Evolutionary conservation across 306 rosid genomes (phyloP).

Genomic region (Vigna hirtella): DNA sequence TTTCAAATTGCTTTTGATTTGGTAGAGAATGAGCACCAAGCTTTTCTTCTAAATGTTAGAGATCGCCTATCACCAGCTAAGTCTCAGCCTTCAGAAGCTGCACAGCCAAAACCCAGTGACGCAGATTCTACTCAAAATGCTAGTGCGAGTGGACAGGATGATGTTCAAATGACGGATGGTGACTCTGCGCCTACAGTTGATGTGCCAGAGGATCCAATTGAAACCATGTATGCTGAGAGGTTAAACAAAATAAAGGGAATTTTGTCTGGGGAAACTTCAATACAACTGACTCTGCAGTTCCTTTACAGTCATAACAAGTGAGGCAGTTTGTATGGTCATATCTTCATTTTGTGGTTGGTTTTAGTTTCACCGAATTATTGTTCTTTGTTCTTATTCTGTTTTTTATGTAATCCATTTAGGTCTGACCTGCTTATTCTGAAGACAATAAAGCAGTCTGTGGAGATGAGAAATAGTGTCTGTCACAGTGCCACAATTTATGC

Average conservation of each 20-base stretch:
- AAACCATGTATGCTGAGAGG: slow-evolving; percentile 80
- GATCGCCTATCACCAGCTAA: slow-evolving; percentile 78
- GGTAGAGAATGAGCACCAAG: slow-evolving; percentile 96
- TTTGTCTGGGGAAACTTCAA: slow-evolving; percentile 93
- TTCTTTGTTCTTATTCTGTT: slow-evolving; percentile 37
- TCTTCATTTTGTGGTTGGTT: slow-evolving; percentile 33
- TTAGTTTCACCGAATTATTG: slow-evolving; percentile 18
- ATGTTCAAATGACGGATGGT: slow-evolving; percentile 85
- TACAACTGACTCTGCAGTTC: slow-evolving; percentile 90
- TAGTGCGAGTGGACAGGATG: slow-evolving; percentile 61
- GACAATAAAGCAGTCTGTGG: slow-evolving; percentile 98
- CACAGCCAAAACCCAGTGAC: slow-evolving; percentile 61
- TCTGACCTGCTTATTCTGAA: slow-evolving; percentile 96
- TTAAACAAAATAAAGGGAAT: slow-evolving; percentile 85
- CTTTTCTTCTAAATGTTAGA: slow-evolving; percentile 86
- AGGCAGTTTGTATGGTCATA: slow-evolving; percentile 48
- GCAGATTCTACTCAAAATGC: slow-evolving; percentile 65
- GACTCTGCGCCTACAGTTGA: slow-evolving; percentile 51
- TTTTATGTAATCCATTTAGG: slow-evolving; percentile 53
- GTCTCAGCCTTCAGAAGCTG: slow-evolving; percentile 59
- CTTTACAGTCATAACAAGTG: slow-evolving; percentile 97
- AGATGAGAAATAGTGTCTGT: slow-evolving; percentile 98
- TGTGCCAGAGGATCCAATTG: slow-evolving; percentile 78
- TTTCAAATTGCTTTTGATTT: slow-evolving; percentile 97
- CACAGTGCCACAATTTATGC: slow-evolving; percentile 98